A percentile compares a stretch with the other conserved stretches of the same genome.
phyloP scores from a whole-genome alignment of 2,329 filamentous ascomycete genomes.

The Trichophaea hybrida region DNA sequence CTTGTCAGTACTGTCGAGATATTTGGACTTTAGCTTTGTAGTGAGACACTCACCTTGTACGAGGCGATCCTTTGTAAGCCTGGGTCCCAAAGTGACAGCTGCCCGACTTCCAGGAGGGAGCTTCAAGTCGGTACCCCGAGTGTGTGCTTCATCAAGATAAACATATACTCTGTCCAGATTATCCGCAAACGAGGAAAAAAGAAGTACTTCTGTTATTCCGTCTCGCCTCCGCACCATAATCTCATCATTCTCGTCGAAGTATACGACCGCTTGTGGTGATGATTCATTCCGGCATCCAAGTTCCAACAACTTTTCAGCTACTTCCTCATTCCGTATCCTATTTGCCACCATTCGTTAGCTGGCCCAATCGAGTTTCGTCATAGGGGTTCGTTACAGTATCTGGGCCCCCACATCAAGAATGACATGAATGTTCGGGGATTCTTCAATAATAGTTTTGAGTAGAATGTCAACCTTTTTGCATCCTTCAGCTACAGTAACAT shows the following conservation, averaged over 20 bases:
- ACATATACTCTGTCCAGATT: slow-evolving; percentile 48
- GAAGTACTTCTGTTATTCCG: slow-evolving; percentile 37
- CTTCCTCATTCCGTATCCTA: slow-evolving; percentile 40
- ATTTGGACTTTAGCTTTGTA: no score
- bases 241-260: slow-evolving; percentile 43
- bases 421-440: slow-evolving; percentile 38
- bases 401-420: slow-evolving; percentile 59
- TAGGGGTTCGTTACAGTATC: slow-evolving; percentile 34
- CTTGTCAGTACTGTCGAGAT: no score
- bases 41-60: slow-evolving; percentile 43
- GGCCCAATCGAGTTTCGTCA: no score
- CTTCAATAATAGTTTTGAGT: slow-evolving; percentile 33
- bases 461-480: slow-evolving; percentile 33
- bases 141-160: slow-evolving; percentile 58
- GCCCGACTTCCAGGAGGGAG: slow-evolving; percentile 47
- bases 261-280: slow-evolving; percentile 38
- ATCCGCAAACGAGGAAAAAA: slow-evolving; percentile 43
- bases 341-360: no score
- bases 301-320: slow-evolving; percentile 43
- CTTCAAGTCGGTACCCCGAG: slow-evolving; percentile 53
- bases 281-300: no score
- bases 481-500: slow-evolving; percentile 16
- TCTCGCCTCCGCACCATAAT: slow-evolving; percentile 40
- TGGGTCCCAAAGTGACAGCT: slow-evolving; percentile 51
- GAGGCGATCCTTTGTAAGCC: slow-evolving; percentile 52